Conservation (phyloP, 306 rosid genomes). For the Rubus parviflorus region DNA sequence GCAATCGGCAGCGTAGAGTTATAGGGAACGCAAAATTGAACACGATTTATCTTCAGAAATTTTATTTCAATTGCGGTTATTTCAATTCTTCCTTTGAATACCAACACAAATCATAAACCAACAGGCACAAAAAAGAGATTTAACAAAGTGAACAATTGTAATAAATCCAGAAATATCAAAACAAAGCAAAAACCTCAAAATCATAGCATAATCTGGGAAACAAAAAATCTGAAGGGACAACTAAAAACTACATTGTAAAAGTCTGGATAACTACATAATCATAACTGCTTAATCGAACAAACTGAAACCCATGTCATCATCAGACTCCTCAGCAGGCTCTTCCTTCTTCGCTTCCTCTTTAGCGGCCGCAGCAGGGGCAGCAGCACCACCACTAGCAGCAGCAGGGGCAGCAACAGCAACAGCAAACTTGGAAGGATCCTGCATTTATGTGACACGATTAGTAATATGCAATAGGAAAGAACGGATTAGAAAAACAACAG, state of each 20-base stretch:
- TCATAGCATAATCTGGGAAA: background rate
- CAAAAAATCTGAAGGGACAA: background rate
- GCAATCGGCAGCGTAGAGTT: too few relatives aligned
- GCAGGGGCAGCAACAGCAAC: conserved; percentile 32
- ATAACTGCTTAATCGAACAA: conserved; percentile 32
- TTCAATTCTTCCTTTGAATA: too few relatives aligned
- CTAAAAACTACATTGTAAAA: background rate
- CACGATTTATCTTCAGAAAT: too few relatives aligned
- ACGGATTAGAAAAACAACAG: too few relatives aligned
- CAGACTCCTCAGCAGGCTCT: conserved; percentile 48
- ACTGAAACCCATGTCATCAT: conserved; percentile 55
- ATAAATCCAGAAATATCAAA: background rate
- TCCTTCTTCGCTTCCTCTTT: conserved; percentile 65
- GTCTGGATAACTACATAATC: background rate
- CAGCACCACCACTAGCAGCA: conserved; percentile 18
- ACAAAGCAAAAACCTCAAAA: background rate
- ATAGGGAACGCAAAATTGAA: too few relatives aligned
- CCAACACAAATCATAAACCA: too few relatives aligned
- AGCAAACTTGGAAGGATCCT: conserved; percentile 54
- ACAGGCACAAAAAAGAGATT: too few relatives aligned
- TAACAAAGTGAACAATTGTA: background rate
- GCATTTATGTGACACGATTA: background rate
- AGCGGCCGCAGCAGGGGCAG: conserved; percentile 46
- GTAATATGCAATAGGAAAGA: background rate
- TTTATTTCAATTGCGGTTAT: too few relatives aligned